Percentiles rank a stretch among this genome's conserved stretches.
Conservation (phyloP, 148 eudicot species). For the Camellia sinensis region DNA sequence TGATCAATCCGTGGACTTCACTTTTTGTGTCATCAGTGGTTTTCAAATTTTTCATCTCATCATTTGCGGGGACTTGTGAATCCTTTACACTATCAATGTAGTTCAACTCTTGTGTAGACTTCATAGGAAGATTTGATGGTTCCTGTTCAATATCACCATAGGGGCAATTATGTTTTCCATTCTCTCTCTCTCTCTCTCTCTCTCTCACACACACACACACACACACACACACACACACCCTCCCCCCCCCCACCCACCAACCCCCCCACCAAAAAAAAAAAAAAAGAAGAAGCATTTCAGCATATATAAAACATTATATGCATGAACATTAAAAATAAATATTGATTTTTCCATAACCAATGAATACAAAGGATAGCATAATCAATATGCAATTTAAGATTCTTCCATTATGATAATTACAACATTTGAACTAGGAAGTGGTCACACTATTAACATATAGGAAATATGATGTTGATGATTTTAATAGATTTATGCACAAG, state of each 20-base stretch:
- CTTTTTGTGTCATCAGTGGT: neutral
- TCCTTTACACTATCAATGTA: neutral
- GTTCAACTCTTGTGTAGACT: neutral
- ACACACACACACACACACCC: neutral
- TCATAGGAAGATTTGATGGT: constrained; percentile 2
- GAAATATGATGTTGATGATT: neutral
- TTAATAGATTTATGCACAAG: neutral
- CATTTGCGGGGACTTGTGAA: neutral
- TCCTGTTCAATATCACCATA: constrained; percentile 15
- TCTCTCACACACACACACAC: neutral
- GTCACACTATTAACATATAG: neutral
- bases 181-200: neutral
- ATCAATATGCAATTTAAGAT: neutral
- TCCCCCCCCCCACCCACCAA: no score
- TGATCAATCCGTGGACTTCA: neutral
- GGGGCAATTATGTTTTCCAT: neutral
- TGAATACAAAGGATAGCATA: neutral
- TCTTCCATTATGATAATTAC: neutral
- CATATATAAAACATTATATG: neutral
- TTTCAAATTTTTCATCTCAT: neutral
- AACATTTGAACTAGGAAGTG: neutral
- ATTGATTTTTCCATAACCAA: neutral
- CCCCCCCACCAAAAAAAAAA: no score
- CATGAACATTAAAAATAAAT: neutral
- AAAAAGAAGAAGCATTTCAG: neutral